A percentile compares a stretch with the other conserved stretches of the same genome.
Evolutionary conservation across 2,329 filamentous ascomycete genomes (phyloP).

Genomic region (Trichoderma brevicompactum): DNA sequence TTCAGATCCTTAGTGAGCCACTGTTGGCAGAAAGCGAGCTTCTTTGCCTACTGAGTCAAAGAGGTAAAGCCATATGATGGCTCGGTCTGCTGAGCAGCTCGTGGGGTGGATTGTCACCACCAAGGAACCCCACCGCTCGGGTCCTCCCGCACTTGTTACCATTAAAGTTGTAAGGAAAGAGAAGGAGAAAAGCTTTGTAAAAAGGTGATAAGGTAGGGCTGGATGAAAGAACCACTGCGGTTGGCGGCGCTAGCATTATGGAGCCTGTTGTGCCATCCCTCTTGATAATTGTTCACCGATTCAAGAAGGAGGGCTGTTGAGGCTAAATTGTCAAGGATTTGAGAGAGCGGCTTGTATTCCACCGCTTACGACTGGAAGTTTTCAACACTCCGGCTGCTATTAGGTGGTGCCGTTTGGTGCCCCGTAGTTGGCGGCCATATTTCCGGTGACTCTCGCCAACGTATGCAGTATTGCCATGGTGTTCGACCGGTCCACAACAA

Average conservation of each 20-base stretch:
- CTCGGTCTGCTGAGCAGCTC: not conserved
- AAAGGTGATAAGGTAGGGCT: slow-evolving; percentile 11
- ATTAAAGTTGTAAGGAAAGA: not conserved
- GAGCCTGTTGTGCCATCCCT: slow-evolving; percentile 8
- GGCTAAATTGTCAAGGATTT: not conserved
- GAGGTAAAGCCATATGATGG: not conserved
- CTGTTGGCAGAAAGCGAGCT: not conserved
- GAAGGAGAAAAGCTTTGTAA: not conserved
- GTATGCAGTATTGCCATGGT: not conserved
- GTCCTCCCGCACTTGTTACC: slow-evolving; percentile 21
- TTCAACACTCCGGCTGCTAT: not conserved
- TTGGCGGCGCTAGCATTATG: slow-evolving; percentile 19
- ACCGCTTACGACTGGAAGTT: not conserved
- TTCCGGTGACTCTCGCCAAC: not conserved
- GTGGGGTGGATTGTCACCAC: not conserved
- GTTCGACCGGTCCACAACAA: not conserved
- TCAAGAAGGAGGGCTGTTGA: not conserved
- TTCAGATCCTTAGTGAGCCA: not conserved
- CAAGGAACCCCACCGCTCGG: slow-evolving; percentile 13
- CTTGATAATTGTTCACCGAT: slow-evolving; percentile 6
- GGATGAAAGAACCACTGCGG: not conserved
- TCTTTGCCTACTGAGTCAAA: not conserved
- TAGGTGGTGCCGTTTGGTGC: not conserved
- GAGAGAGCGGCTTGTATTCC: not conserved
- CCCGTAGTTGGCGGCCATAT: not conserved